Conservation (phyloP, 495 filamentous ascomycete species). For the Aspergillus asperescens region DNA sequence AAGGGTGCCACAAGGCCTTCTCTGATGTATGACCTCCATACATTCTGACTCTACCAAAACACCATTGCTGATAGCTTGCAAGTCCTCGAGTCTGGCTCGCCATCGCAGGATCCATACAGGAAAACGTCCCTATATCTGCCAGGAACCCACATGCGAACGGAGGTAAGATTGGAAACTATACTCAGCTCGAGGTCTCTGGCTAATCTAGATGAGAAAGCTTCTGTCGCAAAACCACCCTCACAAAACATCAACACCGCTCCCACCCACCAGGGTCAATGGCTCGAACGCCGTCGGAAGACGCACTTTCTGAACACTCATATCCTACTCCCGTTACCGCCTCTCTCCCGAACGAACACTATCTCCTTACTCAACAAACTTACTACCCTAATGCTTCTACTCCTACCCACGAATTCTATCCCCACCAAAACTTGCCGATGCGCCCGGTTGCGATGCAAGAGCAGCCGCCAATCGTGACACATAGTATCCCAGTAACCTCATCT, state of each 20-base stretch:
- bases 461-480: constrained; percentile 30
- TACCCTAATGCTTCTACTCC: constrained; percentile 35
- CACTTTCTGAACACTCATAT: constrained; percentile 35
- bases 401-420: constrained; percentile 37
- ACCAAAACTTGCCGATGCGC: constrained; percentile 31
- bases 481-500: constrained; percentile 29
- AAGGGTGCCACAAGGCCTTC: constrained; percentile 78
- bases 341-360: constrained; percentile 35
- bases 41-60: constrained; percentile 2
- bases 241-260: constrained; percentile 70
- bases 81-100: constrained; percentile 84
- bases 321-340: constrained; percentile 14
- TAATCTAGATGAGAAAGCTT: constrained; percentile 51
- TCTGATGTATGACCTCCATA: constrained; percentile 62
- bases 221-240: constrained; percentile 83
- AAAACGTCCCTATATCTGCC: constrained; percentile 78
- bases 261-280: constrained; percentile 57
- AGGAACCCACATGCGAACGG: constrained; percentile 70
- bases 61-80: not conserved
- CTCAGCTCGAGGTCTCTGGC: not conserved
- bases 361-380: constrained; percentile 38
- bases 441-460: constrained; percentile 29
- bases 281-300: constrained; percentile 41
- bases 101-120: constrained; percentile 86
- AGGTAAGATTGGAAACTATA: constrained; percentile 48